Evolutionary conservation across 2,329 filamentous ascomycete species (phyloP), one percentile per base, ranked within the genome.

Genomic region (Huntiella abstrusa): DNA sequence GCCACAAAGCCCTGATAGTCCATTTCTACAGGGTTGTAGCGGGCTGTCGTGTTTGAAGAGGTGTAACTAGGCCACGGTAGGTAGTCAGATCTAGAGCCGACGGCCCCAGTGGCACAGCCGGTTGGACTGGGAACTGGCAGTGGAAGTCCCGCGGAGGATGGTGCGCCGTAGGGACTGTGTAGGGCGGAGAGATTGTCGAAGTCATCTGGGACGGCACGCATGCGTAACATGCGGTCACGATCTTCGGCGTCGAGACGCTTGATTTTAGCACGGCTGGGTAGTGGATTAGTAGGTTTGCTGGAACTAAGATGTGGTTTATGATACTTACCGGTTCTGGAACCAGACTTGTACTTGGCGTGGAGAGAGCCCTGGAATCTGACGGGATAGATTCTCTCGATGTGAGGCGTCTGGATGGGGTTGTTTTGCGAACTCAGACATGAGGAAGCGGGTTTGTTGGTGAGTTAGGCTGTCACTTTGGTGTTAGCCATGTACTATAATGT

Each of bases 381-480:
- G 70, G 3, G 87, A 88, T 34, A 96, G 68, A 41, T 85, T 73
- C 59, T 94, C 87, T 52, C 87, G 73, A 60, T 94, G 86, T 41
- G 83, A 83, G 36, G 87, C 87, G 63, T 96, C 87, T 5, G 87
- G 87, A 59, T 95, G 87, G 17, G 87, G 84, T 59, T 96, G 86
- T 55, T 91, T 86, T 48, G 86, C 83, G 57, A 95, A 96, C 60
- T 96, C 87, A 62, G 84, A 94, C 85, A 94, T 93, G 48, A 96
- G 67, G 56, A 93, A 96, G 11, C 88, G 79, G n/a, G 88, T 95
- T 68, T 96, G 88, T 55, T 91, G 88, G 61, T 95, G 87, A 1
- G 87, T 94, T 53, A 96, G 76, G 53, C 87, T 92, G 55, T 33
- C 28, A 42, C 7, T 38, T 15, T 10, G 22, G 36, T 19, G 10